Evolutionary conservation across 129 eudicot species (phyloP), one percentile per base, ranked within the genome.

Genomic region (Cynara cardunculus): DNA sequence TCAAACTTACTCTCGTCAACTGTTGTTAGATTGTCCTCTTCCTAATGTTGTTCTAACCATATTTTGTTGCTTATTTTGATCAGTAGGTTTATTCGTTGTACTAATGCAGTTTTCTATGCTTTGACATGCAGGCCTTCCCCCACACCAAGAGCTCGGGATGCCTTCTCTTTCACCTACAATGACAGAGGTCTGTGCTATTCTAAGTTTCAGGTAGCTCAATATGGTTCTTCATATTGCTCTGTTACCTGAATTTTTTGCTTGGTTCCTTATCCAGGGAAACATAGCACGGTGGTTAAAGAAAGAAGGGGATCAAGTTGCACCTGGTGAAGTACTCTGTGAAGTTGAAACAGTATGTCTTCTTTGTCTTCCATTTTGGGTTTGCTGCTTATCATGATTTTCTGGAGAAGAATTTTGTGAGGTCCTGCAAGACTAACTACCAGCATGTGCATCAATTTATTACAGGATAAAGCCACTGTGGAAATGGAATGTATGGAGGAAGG

Each of bases 401-500:
- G 69, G 31, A 19, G 31, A 13, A 18, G 59, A 59, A 64, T 32
- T 22, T 61, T 37, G 31, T 78, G 79, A 53, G 68, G 12, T 26
- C 69, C 12, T 74, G 78, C 26, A 31, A 71, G 37, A 53, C 77
- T 75, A 24, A 71, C 66, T 21, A 31, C 73, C 27, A 49, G 18
- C 26, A 22, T 77, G 62, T 53, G 46, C 77, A 7, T 61, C 62
- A 28, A 66, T 85, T 19, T 80, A 22, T 80, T 26, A 30, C 68
- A 95, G 99, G 99, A 95, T 84, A 95, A 94, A 85, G 98, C 98
- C 46, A 94, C 97, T 19, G 98, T 94, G 3, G 98, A 94, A 84
- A 91, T 94, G 98, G 98, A 94, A 84, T 94, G 96, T 81, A 92
- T 94, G 98, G 98, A 94, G 85, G 98, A 94, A 78, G 98, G 98